Base-by-base conservation (phyloP, 805 yeast species). In the Nakazawaea ambrosiae region DNA sequence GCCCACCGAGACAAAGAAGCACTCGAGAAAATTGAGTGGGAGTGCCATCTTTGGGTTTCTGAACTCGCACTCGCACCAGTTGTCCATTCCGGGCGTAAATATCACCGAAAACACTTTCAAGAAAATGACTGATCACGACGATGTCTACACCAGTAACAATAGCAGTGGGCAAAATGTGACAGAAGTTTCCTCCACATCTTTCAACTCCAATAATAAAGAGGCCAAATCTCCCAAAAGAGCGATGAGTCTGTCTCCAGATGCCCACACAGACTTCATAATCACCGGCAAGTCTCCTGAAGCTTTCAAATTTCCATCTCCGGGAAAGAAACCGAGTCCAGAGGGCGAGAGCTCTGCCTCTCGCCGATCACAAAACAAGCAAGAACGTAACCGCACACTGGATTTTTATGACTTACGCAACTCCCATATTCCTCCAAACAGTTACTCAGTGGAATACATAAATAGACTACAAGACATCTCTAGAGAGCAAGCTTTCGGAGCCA, bases 11-110 rank as follows among this genome's bases (percentile, higher is more conserved):
- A 34, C 36, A 20, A 51, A 46, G 40, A 53, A 56, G 18, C 90
- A 82, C 51, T 58, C 69, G 37, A 70, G 85, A 45, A 75, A 76
- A 41, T 65, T 73, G 15, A 80, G 88, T 61, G 94, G 94, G 11
- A 80, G 90, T 4, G 90, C 84, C 2, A 82, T 83, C 20, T 83
- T 83, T 56, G 94, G 94, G 0, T 82, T 72, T 46, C 61, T 68
- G 7, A 77, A 75, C 32, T 33, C 45, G 0, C 89, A 82, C 53
- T 68, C 69, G 42, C 72, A 74, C 41, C 81, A 76, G 33, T 55
- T 82, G 26, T 75, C 84, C 2, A 68, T 82, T 31, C 71, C 78
- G 5, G 82, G 81, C 10, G 20, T 39, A 6, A 8, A 24, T 24
- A 37, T 64, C 4, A 47, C 57, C 6, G 42, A 53, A 6, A 49